Evolutionary conservation across 306 rosid species (phyloP).

Genomic region (Rubus idaeus): DNA sequence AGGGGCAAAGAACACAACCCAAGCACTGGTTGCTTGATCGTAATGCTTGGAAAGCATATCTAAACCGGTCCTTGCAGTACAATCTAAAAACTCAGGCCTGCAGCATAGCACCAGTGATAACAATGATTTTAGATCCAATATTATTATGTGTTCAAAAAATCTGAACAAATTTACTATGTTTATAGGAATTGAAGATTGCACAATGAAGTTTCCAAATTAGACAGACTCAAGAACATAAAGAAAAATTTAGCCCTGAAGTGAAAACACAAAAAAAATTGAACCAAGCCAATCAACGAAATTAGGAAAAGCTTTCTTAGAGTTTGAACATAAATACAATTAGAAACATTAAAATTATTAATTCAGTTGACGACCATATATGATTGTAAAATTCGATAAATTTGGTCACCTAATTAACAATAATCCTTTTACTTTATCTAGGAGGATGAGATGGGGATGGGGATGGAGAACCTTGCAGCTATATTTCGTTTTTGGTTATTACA

Average conservation of each 20-base stretch:
- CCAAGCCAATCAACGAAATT: background rate
- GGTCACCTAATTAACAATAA: background rate
- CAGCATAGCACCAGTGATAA: slow-evolving; percentile 33
- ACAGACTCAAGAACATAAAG: background rate
- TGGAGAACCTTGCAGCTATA: background rate
- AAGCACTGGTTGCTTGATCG: slow-evolving; percentile 88
- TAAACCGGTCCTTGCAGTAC: slow-evolving; percentile 95
- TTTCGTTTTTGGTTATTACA: background rate
- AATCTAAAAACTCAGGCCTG: slow-evolving; percentile 95
- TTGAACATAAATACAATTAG: background rate
- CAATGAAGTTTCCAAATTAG: background rate
- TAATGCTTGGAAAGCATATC: slow-evolving; percentile 99
- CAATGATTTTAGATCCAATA: slow-evolving; percentile 24
- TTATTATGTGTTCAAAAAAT: background rate
- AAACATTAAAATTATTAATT: background rate
- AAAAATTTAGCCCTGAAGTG: background rate
- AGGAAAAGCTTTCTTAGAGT: background rate
- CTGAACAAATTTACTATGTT: background rate
- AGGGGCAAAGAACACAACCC: slow-evolving; percentile 98
- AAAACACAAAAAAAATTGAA: background rate
- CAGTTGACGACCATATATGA: background rate
- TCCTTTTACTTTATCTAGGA: background rate
- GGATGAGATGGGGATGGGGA: background rate
- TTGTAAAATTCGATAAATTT: background rate
- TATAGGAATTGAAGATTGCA: slow-evolving; percentile 6